Evolutionary conservation across 177 flowering plant species (phyloP).

Genomic region (Vitis hybrid): DNA sequence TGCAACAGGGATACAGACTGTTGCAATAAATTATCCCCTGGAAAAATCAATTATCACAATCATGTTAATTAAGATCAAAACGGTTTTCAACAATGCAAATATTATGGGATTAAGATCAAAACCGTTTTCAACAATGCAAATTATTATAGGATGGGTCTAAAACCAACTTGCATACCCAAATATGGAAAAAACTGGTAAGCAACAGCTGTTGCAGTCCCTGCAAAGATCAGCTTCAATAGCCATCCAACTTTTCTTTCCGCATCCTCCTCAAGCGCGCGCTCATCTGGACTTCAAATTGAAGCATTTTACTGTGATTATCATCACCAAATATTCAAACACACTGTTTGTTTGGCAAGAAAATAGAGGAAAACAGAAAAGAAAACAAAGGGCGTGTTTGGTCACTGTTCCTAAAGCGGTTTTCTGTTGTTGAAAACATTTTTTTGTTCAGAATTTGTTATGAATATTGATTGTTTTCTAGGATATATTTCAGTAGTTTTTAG

Average conservation of each 20-base stretch:
- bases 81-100: no score
- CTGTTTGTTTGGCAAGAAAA: no score
- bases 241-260: slow-evolving; percentile 91
- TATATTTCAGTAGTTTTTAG: no score
- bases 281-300: slow-evolving; percentile 41
- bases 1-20: slow-evolving; percentile 81
- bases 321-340: neutral
- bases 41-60: slow-evolving; percentile 1
- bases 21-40: slow-evolving; percentile 85
- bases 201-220: slow-evolving; percentile 72
- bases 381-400: no score
- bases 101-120: no score
- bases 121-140: no score
- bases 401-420: neutral
- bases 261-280: slow-evolving; percentile 66
- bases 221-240: slow-evolving; percentile 78
- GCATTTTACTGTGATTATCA: neutral
- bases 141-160: neutral
- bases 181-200: slow-evolving; percentile 85
- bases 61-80: no score
- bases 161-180: slow-evolving; percentile 57
- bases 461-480: no score
- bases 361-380: no score
- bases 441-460: neutral
- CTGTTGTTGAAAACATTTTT: neutral